Base-by-base conservation (phyloP, 768 basidiomycete genomes). In the Leccinum longicurvipes region DNA sequence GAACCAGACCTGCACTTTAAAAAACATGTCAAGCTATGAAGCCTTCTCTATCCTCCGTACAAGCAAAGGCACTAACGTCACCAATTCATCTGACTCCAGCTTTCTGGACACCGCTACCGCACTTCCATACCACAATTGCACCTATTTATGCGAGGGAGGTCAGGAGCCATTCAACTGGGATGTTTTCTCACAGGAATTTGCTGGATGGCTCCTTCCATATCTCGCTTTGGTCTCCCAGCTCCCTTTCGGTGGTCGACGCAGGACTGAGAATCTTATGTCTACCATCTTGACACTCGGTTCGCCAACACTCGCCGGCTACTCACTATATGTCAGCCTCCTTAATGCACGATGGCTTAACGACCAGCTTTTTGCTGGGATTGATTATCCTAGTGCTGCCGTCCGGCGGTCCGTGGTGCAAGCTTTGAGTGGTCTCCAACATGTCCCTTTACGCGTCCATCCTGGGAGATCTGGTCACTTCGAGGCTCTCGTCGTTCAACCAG, bases 131-230 rank as follows among this genome's bases (percentile, higher is more conserved):
- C 0, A 1, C 7, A 47, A 53, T 5, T 68, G 67, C 27, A 1
- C 2, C 10, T 1, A 5, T 0, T 11, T 28, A 15, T 68, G 67
- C 25, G 60, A 67, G 28, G 1, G 0, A 8, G 44, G 50, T 0
- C 51, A 61, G 21, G 53, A 60, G 9, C 14, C 56, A 10, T 70
- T 70, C 19, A 23, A 15, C 6, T 68, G 66, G 66, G n/a, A 15
- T 1, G 31, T 25, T 5, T 70, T 68, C 48, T 50, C 67, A 0
- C 75, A 76, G 45, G 67, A 76, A 47, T 79, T 75, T 59, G 67
- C 71, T 11, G 61, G 76, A 0, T 81, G 79, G 80, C 66, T 81
- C 2, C 52, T 81, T 6, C 80, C 80, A 6, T 79, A 77, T 70
- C 71, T 81, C 12, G 77, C 79, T 1, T 58, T 81, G 9, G 64